phyloP scores from a whole-genome alignment of 169 alveolate species.

The Babesia ovata region DNA sequence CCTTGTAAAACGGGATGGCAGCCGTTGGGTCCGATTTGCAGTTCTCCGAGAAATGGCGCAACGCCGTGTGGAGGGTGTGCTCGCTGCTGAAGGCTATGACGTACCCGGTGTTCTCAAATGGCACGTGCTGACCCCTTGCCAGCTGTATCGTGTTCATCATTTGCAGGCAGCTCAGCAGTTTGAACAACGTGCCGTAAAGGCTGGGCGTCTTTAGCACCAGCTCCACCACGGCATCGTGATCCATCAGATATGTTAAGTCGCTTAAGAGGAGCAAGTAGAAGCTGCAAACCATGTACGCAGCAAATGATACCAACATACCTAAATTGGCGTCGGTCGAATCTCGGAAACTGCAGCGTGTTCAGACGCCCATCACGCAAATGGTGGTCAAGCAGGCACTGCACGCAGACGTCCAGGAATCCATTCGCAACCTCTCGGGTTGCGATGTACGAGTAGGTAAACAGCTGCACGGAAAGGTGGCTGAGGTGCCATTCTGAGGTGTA shows the following conservation, averaged over 20 bases:
- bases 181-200: slow-evolving; percentile 32
- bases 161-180: slow-evolving; percentile 17
- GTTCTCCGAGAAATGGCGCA: slow-evolving; percentile 45
- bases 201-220: slow-evolving; percentile 12
- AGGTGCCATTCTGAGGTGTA: slow-evolving; percentile 49
- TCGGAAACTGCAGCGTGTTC: slow-evolving; percentile 30
- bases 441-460: slow-evolving; percentile 53
- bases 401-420: slow-evolving; percentile 37
- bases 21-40: slow-evolving; percentile 5
- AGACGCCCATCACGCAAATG: slow-evolving; percentile 6
- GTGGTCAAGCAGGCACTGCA: slow-evolving; percentile 29
- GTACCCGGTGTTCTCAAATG: slow-evolving; percentile 49
- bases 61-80: slow-evolving; percentile 40
- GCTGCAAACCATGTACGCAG: neutral
- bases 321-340: slow-evolving; percentile 39
- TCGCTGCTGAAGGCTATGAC: slow-evolving; percentile 52
- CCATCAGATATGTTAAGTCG: slow-evolving; percentile 54
- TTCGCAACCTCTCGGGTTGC: slow-evolving; percentile 27
- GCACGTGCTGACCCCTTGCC: slow-evolving; percentile 28
- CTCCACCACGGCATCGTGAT: slow-evolving; percentile 38
- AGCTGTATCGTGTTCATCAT: slow-evolving; percentile 44
- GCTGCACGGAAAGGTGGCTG: slow-evolving; percentile 66
- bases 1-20: slow-evolving; percentile 11
- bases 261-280: slow-evolving; percentile 30
- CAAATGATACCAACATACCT: slow-evolving; percentile 8